These are phyloP conservation scores for Schizophyllum amplum DNA, from an alignment of 1,284 basidiomycete genomes.

Conservation along the genomic window DNA sequence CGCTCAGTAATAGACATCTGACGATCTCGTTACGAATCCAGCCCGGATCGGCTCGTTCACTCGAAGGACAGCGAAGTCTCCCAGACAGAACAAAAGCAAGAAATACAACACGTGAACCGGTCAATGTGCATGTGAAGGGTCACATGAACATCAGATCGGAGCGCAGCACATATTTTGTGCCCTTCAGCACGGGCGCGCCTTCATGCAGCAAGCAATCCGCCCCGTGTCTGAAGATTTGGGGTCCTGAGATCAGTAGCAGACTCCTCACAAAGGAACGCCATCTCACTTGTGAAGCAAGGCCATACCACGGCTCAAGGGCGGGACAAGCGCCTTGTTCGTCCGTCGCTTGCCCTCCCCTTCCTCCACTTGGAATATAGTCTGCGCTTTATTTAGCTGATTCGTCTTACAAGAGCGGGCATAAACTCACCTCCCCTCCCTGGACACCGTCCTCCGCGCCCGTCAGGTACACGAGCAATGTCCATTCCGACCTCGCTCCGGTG, in stretches of 20 bases:
- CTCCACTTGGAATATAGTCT: slow-evolving; percentile 69
- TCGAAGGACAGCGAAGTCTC: not conserved
- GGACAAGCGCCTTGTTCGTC: slow-evolving; percentile 37
- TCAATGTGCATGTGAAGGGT: not conserved
- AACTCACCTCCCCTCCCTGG: slow-evolving; percentile 60
- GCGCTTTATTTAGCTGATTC: not conserved
- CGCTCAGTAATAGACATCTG: too few relatives aligned
- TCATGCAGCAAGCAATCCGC: slow-evolving; percentile 74
- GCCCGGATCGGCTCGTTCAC: too few relatives aligned
- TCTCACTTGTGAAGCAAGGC: slow-evolving; percentile 65
- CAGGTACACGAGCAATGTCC: slow-evolving; percentile 77
- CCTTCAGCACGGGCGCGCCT: slow-evolving; percentile 57
- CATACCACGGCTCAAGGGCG: slow-evolving; percentile 57
- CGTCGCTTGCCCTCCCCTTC: slow-evolving; percentile 36
- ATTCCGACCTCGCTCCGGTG: slow-evolving; percentile 59
- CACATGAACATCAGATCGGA: slow-evolving; percentile 69
- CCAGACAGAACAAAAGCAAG: not conserved
- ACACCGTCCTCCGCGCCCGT: slow-evolving; percentile 66
- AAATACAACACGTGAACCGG: too few relatives aligned
- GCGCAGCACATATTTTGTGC: slow-evolving; percentile 71
- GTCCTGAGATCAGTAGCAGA: not conserved
- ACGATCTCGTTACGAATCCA: too few relatives aligned
- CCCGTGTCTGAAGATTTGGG: slow-evolving; percentile 45
- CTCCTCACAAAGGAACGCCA: not conserved
- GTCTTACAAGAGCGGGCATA: not conserved